Evolutionary conservation across 106 monocot species (phyloP).

Genomic region (Dendrobium huoshanense): DNA sequence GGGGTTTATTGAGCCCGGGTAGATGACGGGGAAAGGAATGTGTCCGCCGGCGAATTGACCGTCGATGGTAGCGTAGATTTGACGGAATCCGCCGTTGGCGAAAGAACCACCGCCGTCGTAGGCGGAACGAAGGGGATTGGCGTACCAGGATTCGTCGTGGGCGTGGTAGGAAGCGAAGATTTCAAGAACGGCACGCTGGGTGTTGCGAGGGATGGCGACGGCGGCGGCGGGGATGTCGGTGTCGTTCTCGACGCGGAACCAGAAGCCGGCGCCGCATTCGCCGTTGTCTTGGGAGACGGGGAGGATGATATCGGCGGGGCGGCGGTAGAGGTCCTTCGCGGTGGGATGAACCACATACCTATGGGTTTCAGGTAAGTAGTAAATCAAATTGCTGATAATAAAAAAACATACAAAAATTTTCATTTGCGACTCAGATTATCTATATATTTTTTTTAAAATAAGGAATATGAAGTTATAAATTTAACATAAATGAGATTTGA

Average conservation of each 20-base stretch:
- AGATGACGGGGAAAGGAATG: slow-evolving; percentile 41
- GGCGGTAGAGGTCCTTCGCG: slow-evolving; percentile 19
- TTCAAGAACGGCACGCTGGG: slow-evolving; percentile 32
- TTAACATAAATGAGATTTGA: no score
- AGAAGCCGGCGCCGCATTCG: slow-evolving; percentile 16
- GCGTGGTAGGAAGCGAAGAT: slow-evolving; percentile 38
- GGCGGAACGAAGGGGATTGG: slow-evolving; percentile 18
- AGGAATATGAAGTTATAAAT: no score
- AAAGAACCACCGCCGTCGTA: background rate
- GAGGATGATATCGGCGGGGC: slow-evolving; percentile 40
- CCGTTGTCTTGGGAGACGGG: slow-evolving; percentile 21
- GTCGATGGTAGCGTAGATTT: slow-evolving; percentile 33
- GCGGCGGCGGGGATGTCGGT: background rate
- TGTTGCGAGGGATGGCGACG: slow-evolving; percentile 27
- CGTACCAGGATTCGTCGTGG: slow-evolving; percentile 41
- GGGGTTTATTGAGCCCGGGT: slow-evolving; percentile 36
- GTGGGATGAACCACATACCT: slow-evolving; percentile 9
- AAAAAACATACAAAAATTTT: no score
- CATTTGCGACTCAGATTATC: no score
- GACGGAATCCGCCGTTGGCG: slow-evolving; percentile 35
- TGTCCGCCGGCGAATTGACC: slow-evolving; percentile 28
- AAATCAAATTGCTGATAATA: no score
- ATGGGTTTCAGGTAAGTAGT: no score
- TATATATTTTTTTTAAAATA: no score
- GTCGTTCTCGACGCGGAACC: slow-evolving; percentile 29